These are phyloP conservation scores for Salix udensis DNA, from an alignment of 345 rosid genomes.

Conservation along the genomic window DNA sequence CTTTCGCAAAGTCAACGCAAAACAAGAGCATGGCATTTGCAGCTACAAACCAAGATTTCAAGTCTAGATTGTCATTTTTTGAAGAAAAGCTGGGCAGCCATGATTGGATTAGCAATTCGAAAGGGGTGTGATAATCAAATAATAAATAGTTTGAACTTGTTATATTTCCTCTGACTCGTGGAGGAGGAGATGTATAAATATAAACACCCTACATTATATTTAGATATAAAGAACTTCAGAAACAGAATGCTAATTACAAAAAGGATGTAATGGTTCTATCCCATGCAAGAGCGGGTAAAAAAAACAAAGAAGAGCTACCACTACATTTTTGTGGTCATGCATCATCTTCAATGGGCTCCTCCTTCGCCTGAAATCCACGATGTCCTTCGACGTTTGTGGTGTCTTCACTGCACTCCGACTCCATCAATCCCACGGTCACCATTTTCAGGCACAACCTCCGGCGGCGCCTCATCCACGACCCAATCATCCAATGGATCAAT, in stretches of 20 bases:
- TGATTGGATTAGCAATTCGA: no score
- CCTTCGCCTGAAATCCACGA: neutral
- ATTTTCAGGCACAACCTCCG: neutral
- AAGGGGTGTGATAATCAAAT: no score
- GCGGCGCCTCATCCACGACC: conserved; percentile 2
- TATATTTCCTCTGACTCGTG: no score
- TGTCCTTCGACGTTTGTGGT: neutral
- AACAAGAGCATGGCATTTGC: no score
- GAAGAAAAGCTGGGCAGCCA: no score
- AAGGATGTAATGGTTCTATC: neutral
- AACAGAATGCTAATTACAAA: neutral
- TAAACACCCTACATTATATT: neutral
- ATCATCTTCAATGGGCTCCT: neutral
- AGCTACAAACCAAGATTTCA: no score
- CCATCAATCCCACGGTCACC: neutral
- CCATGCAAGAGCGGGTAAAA: neutral
- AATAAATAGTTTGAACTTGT: no score
- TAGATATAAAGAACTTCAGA: neutral
- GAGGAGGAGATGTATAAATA: neutral
- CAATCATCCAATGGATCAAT: conserved; percentile 28
- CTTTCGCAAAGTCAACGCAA: no score
- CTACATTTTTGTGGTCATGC: neutral
- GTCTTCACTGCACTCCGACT: neutral
- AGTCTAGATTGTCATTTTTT: no score
- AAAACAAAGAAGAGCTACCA: neutral